These are phyloP conservation scores for Tephrocybe rancida DNA, from an alignment of 768 basidiomycete genomes.

Conservation along the genomic window DNA sequence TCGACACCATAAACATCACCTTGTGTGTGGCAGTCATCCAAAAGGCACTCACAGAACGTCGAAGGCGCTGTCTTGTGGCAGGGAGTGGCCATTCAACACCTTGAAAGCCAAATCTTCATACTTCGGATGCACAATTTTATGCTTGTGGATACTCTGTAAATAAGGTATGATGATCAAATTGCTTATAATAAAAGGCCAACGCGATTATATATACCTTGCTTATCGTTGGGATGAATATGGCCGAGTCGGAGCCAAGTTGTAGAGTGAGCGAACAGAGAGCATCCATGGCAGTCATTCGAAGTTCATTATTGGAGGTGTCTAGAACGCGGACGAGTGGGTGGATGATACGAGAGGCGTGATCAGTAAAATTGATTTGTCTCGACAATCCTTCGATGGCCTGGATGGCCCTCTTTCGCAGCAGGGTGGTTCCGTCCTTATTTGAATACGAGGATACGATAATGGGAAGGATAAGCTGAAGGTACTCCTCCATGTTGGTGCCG, in stretches of 20 bases:
- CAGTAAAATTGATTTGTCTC: constrained; percentile 92
- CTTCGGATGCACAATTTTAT: constrained; percentile 74
- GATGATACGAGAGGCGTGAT: constrained; percentile 96
- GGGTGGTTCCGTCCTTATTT: constrained; percentile 67
- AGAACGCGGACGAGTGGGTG: constrained; percentile 92
- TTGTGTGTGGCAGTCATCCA: constrained; percentile 1
- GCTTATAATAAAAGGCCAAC: constrained; percentile 10
- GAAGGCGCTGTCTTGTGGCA: constrained; percentile 80
- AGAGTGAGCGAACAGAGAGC: constrained; percentile 89
- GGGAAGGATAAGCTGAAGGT: constrained; percentile 93
- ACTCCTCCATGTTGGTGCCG: constrained; percentile 95
- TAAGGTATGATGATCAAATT: background rate
- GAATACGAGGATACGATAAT: constrained; percentile 92
- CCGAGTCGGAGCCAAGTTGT: constrained; percentile 94
- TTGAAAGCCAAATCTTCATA: constrained; percentile 90
- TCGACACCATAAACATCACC: background rate
- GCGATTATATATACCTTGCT: constrained; percentile 94
- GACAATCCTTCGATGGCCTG: constrained; percentile 90
- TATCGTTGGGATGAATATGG: constrained; percentile 95
- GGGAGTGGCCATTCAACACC: constrained; percentile 85
- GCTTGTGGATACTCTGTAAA: constrained; percentile 68
- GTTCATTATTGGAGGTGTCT: constrained; percentile 69
- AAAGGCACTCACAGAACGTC: constrained; percentile 57
- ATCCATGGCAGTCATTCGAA: constrained; percentile 88
- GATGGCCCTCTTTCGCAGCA: constrained; percentile 85